These are phyloP conservation scores for Neurospora tetrasperma DNA, from an alignment of 495 filamentous ascomycete species.

Conservation along the genomic window DNA sequence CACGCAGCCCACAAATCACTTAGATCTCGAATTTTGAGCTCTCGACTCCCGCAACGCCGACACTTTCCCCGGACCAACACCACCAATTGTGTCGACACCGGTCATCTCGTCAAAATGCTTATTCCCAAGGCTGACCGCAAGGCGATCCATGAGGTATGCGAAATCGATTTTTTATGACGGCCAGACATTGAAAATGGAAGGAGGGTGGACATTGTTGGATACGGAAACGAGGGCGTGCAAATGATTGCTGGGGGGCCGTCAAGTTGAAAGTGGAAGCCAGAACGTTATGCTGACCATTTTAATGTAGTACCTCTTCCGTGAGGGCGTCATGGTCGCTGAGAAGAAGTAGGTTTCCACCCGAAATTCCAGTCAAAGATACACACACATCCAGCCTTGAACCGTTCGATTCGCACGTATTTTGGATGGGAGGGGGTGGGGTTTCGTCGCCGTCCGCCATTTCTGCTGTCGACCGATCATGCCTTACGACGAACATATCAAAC, in stretches of 20 bases:
- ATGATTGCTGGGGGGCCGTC: not conserved
- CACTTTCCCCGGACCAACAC: conserved; percentile 30
- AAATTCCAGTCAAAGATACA: conserved; percentile 5
- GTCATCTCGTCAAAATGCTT: conserved; percentile 60
- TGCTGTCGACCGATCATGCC: not conserved
- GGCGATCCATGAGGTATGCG: conserved; percentile 80
- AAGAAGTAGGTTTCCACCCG: conserved; percentile 53
- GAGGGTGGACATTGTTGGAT: not conserved
- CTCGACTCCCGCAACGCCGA: conserved; percentile 22
- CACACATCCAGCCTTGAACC: not conserved
- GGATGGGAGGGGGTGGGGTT: not conserved
- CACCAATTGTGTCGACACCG: conserved; percentile 33
- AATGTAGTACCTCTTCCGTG: conserved; percentile 92
- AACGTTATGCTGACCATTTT: conserved; percentile 25
- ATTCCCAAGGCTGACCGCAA: conserved; percentile 99
- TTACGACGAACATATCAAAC: not conserved
- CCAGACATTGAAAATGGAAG: not conserved
- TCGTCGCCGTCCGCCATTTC: not conserved
- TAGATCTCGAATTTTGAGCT: conserved; percentile 27
- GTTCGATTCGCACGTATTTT: not conserved
- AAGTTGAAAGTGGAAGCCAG: not conserved
- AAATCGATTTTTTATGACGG: conserved; percentile 1
- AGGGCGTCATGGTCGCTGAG: conserved; percentile 98
- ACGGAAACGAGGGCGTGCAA: not conserved
- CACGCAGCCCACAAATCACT: conserved; percentile 26